These are phyloP conservation scores for Trichoderma endophyticum DNA, from an alignment of 2,329 filamentous ascomycete genomes.

Conservation along the genomic window DNA sequence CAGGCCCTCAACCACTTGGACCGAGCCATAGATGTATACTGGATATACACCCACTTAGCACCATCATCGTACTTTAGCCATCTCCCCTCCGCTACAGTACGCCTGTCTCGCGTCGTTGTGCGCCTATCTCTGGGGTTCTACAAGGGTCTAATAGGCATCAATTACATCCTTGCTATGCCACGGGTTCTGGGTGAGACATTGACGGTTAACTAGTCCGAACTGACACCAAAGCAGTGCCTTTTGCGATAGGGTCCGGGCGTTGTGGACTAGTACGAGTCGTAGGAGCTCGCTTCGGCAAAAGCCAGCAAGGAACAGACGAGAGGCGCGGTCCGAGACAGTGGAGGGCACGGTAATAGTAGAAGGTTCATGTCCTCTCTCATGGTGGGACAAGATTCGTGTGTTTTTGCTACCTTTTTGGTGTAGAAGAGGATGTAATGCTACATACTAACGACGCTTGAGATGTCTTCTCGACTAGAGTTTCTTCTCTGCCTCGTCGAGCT, in stretches of 20 bases:
- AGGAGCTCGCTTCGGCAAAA: background rate
- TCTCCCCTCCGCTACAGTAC: background rate
- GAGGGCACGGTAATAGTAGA: background rate
- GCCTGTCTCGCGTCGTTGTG: background rate
- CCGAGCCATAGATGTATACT: background rate
- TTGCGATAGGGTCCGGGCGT: background rate
- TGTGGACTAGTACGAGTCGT: background rate
- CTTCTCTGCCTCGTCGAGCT: conserved; percentile 53
- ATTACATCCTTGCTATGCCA: conserved; percentile 1
- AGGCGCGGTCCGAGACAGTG: background rate
- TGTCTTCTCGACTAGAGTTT: background rate
- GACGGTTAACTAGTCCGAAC: background rate
- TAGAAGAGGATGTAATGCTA: too few relatives aligned
- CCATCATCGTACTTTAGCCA: background rate
- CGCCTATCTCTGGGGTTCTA: background rate
- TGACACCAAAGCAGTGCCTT: background rate
- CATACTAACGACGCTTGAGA: background rate
- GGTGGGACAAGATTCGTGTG: background rate
- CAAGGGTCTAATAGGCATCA: background rate
- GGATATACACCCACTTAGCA: background rate
- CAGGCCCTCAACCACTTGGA: background rate
- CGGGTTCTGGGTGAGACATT: background rate
- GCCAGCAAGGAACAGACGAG: background rate
- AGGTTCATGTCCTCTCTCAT: background rate
- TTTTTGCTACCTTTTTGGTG: background rate